Base-by-base conservation (phyloP, 1,284 basidiomycete species). In the Somion occarium region DNA sequence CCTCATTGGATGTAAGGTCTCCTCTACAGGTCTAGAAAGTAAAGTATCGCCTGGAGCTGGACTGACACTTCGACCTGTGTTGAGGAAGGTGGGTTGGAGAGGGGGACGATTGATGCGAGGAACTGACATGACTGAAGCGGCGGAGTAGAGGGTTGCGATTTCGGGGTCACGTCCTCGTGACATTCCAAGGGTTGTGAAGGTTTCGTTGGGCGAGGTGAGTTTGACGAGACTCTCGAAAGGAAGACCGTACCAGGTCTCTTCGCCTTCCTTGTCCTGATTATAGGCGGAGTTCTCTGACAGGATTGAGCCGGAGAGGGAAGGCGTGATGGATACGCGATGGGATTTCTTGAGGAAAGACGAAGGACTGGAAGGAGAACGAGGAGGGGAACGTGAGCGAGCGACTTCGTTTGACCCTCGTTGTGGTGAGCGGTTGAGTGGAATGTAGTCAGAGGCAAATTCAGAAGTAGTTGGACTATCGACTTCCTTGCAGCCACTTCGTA, bases 61-160 rank as follows among this genome's bases (percentile, higher is more conserved):
- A 51, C 65, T 70, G 18, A 54, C 64, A 30, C 53, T 69, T 56
- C 54, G 68, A 24, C 54, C 54, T 3, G 48, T 46, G 44, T 48
- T 53, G 11, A 50, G 63, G 52, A 73, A 67, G 34, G 63, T 59
- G 42, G 66, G 49, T 46, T 67, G 68, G 38, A 75, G 56, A 0
- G 69, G 70, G 5, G 72, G 65, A 44, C 66, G 67, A 44, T 5
- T 26, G 44, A 67, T 50, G n/a, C 67, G 63, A 5, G 85, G 81
- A 25, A 89, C 75, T 25, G 85, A 88, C 67, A 80, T 76, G n/a
- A 91, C 73, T 1, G 87, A 90, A 1, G 85, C 85, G 0, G 88
- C 85, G 22, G 88, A 91, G 64, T 91, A 91, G 3, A 92, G 72
- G 1, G 89, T 92, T n/a, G 88, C 85, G 9, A 89, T 83, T 53